Evolutionary conservation across 257 asterid species (phyloP), one percentile per base, ranked within the genome.

Genomic region (Phtheirospermum japonicum): DNA sequence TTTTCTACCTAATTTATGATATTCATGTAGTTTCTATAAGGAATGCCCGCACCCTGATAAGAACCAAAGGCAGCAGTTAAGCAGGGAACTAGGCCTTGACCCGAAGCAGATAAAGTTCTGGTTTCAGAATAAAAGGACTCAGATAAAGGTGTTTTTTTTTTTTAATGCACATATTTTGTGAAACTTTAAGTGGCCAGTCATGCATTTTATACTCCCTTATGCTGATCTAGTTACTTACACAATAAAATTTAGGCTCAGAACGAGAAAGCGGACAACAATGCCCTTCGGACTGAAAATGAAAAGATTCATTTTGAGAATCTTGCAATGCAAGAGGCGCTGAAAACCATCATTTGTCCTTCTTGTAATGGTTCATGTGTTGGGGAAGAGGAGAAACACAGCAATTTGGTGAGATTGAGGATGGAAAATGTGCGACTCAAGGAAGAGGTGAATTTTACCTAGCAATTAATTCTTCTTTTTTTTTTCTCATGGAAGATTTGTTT

Each of bases 91-190:
- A 4, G 84, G 88, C 34, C 86, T 88, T 32, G 92, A 88, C 46
- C 81, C 80, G 34, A 67, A 66, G 48, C 93, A 83, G 67, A 77
- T 88, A 17, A 77, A 82, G 55, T 85, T 70, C 67, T 88, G 89
- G 95, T 88, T 88, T 77, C 92, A 88, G 75, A 88, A 88, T 37
- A 85, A 83, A 66, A 72, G 86, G 61, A 79, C 83, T 43, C 89
- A 81, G 63, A 73, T 67, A 11, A 83, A 81, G 96, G 86, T 83
- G 13, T 33, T 42, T 18, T 26, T 45, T 7, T 7, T 16, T 13
- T 49, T 23, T 52, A 20, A 26, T 33, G 7, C 31, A 9, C 4
- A 14, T 45, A 46, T 8, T 39, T 59, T 45, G 18, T 42, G 11
- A 2, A 7, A 13, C 9, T 16, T 5, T 58, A 34, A 33, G 40